Evolutionary conservation across 305 asterid species (phyloP).

Genomic region (Fraxinus greggii): DNA sequence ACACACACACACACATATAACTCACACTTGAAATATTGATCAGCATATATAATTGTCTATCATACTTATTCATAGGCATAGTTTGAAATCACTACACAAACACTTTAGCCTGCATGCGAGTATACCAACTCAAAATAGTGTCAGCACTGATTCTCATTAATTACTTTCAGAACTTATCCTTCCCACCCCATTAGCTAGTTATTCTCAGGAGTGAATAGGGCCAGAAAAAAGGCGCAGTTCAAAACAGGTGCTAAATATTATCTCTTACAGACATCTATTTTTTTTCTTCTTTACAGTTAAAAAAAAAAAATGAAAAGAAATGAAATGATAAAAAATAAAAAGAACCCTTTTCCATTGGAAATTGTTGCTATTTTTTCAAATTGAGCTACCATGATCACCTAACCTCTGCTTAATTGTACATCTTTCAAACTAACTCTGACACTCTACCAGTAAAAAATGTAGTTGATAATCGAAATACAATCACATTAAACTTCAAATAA

Average conservation of each 20-base stretch:
- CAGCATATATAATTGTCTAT: not conserved
- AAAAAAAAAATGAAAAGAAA: not conserved
- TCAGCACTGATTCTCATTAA: not conserved
- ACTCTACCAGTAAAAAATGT: not conserved
- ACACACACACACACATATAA: no score
- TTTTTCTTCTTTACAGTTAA: not conserved
- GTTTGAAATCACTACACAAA: not conserved
- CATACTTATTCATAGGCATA: not conserved
- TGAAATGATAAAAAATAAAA: no score
- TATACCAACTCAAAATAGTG: not conserved
- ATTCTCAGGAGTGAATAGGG: not conserved
- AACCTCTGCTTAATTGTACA: not conserved
- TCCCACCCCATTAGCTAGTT: not conserved
- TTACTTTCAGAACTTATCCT: not conserved
- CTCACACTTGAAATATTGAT: not conserved
- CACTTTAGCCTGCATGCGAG: not conserved
- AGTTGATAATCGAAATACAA: not conserved
- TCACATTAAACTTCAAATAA: not conserved
- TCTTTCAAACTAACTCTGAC: not conserved
- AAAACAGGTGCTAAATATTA: not conserved
- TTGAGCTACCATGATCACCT: not conserved
- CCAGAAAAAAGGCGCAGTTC: not conserved
- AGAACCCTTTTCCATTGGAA: not conserved
- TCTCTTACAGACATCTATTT: not conserved
- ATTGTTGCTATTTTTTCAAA: constrained; percentile 15